Conservation (phyloP, 768 basidiomycete species). For the Boletellus ananiceps region DNA sequence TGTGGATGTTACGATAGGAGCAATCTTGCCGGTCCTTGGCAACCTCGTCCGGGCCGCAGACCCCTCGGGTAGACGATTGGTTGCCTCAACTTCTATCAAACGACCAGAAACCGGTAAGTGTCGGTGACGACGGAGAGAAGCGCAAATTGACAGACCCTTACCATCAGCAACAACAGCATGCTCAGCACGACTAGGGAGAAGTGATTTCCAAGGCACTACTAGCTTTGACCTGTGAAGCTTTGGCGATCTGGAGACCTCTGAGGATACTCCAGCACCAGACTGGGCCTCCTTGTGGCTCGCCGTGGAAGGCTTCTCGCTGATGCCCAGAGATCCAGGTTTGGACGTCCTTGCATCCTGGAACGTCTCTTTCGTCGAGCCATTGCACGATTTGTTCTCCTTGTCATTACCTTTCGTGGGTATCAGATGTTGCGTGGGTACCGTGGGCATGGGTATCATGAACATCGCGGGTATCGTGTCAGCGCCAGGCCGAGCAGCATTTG, state of each 20-base stretch:
- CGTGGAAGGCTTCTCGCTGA: slow-evolving; percentile 1
- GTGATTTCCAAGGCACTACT: slow-evolving; percentile 4
- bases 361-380: slow-evolving; percentile 1
- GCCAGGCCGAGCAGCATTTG: slow-evolving; percentile 3
- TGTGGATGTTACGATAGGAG: not conserved
- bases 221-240: slow-evolving; percentile 13
- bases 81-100: slow-evolving; percentile 7
- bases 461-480: slow-evolving; percentile 6
- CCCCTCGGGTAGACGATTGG: slow-evolving; percentile 8
- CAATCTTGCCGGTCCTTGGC: not conserved
- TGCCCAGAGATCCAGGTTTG: not conserved
- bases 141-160: not conserved
- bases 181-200: not conserved
- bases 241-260: not conserved
- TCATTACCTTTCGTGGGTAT: slow-evolving; percentile 1
- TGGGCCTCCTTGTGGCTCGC: slow-evolving; percentile 6
- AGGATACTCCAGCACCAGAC: slow-evolving; percentile 5
- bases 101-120: not conserved
- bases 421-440: slow-evolving; percentile 2
- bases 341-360: not conserved
- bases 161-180: not conserved
- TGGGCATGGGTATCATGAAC: slow-evolving; percentile 2
- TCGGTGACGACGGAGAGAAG: not conserved
- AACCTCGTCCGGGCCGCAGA: slow-evolving; percentile 8
- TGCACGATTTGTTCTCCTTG: slow-evolving; percentile 16